Conservation (phyloP, 306 rosid genomes). For the Inga laurina region DNA sequence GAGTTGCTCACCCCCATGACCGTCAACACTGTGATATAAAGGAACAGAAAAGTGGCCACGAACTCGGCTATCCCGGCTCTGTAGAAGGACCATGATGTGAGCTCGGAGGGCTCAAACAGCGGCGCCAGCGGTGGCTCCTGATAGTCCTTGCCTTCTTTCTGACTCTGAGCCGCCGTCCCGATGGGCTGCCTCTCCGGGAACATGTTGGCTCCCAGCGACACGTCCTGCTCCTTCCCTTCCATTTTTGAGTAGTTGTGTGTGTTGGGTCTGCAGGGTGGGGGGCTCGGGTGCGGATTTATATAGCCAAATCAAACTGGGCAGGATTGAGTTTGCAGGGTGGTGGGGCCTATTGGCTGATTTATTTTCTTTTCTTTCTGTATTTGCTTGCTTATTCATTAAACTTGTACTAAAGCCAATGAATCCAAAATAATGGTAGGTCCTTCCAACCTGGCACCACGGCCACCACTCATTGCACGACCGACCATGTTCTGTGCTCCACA, state of each 20-base stretch:
- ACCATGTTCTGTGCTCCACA: neutral
- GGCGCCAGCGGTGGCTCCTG: conserved; percentile 56
- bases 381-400: neutral
- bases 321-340: neutral
- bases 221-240: conserved; percentile 92
- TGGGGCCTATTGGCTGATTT: conserved; percentile 32
- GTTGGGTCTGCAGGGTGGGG: neutral
- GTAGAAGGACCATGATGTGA: conserved; percentile 74
- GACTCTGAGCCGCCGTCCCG: conserved; percentile 62
- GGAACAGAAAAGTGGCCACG: conserved; percentile 44
- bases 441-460: conserved; percentile 26
- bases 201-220: conserved; percentile 83
- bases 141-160: conserved; percentile 74
- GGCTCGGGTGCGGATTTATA: conserved; percentile 22
- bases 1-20: conserved; percentile 58
- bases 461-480: neutral
- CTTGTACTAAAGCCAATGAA: neutral
- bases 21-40: conserved; percentile 45
- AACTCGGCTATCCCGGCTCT: conserved; percentile 51
- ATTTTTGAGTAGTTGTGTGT: conserved; percentile 24
- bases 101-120: conserved; percentile 74
- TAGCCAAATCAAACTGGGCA: neutral
- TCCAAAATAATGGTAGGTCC: neutral
- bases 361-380: conserved; percentile 27
- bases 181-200: conserved; percentile 83